phyloP scores from a whole-genome alignment of 768 basidiomycete genomes.

The Leccinum aurantiacum region DNA sequence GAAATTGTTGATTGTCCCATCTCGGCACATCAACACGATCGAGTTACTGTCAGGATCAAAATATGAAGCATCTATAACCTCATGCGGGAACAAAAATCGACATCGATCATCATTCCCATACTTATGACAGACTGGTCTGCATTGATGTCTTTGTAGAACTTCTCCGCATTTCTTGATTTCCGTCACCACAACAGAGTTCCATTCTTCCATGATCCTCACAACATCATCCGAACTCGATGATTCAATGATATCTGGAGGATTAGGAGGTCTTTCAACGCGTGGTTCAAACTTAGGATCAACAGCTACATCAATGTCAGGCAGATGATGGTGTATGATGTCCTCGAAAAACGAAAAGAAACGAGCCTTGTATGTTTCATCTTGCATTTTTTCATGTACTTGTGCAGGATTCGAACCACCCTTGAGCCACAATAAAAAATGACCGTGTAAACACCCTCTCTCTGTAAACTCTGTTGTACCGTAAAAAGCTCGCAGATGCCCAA shows the following conservation, averaged over 20 bases:
- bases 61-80: constrained; percentile 26
- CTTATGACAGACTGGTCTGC: constrained; percentile 30
- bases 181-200: background rate
- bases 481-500: constrained; percentile 33
- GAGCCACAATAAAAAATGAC: constrained; percentile 35
- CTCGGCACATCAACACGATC: constrained; percentile 22
- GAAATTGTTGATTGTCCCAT: constrained; percentile 32
- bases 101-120: constrained; percentile 30
- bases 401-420: constrained; percentile 33
- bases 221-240: no score
- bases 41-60: constrained; percentile 35
- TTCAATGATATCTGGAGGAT: background rate
- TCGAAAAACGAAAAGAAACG: constrained; percentile 35
- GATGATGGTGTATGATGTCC: constrained; percentile 32
- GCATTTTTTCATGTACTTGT: constrained; percentile 27
- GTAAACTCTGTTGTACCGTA: constrained; percentile 32
- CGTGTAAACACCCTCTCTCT: constrained; percentile 30
- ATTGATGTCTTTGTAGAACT: constrained; percentile 20
- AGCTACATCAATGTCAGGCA: constrained; percentile 26
- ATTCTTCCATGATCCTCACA: no score
- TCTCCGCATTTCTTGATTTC: constrained; percentile 26
- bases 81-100: constrained; percentile 36
- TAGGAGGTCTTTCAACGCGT: background rate
- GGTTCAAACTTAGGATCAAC: constrained; percentile 5
- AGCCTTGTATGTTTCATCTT: background rate